Base-by-base conservation (phyloP, 768 basidiomycete species). In the Termitomyces heimii region DNA sequence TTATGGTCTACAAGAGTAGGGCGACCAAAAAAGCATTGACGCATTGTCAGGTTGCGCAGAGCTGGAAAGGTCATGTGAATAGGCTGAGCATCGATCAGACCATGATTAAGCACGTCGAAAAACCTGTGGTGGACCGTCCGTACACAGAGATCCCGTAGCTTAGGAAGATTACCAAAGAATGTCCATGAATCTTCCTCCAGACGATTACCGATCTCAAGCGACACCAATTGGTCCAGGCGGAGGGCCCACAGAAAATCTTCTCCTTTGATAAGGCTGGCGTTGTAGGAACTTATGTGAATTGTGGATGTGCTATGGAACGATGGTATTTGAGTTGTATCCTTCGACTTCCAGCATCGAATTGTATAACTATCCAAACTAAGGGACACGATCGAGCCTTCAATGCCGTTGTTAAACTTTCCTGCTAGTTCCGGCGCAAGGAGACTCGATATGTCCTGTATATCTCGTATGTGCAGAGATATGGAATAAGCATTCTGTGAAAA, bases 261-360 rank as follows among this genome's bases (percentile, higher is more conserved):
- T 1, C 3, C 5, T 8, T n/a, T 5, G 10, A n/a, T 4, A 6
- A 32, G 18, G 6, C 18, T 10, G 10, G n/a, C n/a, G n/a, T 1
- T 4, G 5, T 1, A 12, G 29, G 0, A n/a, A 12, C 3, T 1
- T 20, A 47, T n/a, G 2, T 1, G 0, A 2, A 47, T 13, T 13
- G n/a, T 32, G 10, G 29, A 2, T 20, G 6, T 3, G 12, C 20
- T n/a, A 12, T 2, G 5, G 45, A 46, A 29, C 18, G 18, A 31
- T 47, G 28, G 18, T 29, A 47, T n/a, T 3, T 20, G 18, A 4
- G 29, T 9, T 4, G 14, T 18, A 7, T 45, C 44, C 26, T 28
- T 28, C 8, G 26, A 45, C 8, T 45, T 45, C 31, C 31, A 32
- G n/a, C 31, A 48, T 14, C 13, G 5, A 22, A 48, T 32, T 1